phyloP scores from a whole-genome alignment of 1,284 basidiomycete genomes.

The Rhodotorula sp. region DNA sequence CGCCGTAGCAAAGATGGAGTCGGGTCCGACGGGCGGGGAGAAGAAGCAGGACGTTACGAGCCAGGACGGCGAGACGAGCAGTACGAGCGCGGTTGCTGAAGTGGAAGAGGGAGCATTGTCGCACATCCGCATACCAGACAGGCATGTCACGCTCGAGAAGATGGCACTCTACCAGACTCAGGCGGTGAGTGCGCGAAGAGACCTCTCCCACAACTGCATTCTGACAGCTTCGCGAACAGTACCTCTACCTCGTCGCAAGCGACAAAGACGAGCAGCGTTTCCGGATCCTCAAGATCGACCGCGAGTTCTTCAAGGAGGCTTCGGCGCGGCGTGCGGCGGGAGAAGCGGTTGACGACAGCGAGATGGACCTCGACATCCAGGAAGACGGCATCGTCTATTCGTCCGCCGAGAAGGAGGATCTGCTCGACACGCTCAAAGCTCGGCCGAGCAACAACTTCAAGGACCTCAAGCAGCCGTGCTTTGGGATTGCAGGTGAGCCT shows the following conservation, averaged over 20 bases:
- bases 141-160: constrained; percentile 62
- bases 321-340: not conserved
- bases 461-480: constrained; percentile 61
- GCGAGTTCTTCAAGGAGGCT: constrained; percentile 46
- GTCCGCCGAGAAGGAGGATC: constrained; percentile 78
- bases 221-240: constrained; percentile 47
- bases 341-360: constrained; percentile 9
- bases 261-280: constrained; percentile 76
- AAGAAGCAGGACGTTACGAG: too few species aligned
- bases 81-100: too few species aligned
- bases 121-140: not conserved
- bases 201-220: not conserved
- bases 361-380: constrained; percentile 59
- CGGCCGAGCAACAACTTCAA: constrained; percentile 85
- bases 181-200: constrained; percentile 49
- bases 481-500: constrained; percentile 7
- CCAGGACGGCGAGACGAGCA: too few species aligned
- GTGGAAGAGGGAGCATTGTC: too few species aligned
- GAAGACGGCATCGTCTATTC: constrained; percentile 87
- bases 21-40: too few species aligned
- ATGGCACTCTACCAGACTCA: constrained; percentile 89
- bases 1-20: too few species aligned
- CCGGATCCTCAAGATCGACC: constrained; percentile 86
- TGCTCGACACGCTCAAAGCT: constrained; percentile 92
- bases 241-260: constrained; percentile 84